Percentiles rank a stretch among this genome's conserved stretches.
Evolutionary conservation across 1,284 basidiomycete genomes (phyloP).

Genomic region (Trametes sp.): DNA sequence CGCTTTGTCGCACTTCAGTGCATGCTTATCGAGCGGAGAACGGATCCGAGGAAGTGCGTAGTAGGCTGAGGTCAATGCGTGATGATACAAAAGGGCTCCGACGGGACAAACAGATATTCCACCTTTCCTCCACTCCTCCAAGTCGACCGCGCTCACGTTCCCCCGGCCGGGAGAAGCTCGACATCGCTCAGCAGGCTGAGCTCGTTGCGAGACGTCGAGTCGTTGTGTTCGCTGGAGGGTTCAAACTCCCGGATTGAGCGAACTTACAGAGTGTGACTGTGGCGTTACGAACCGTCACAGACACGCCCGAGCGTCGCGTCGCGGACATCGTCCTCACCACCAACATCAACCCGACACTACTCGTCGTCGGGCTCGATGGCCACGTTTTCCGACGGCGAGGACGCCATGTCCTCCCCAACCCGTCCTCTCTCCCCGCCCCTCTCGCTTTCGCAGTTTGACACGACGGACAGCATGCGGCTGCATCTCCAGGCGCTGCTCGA

Average conservation of each 20-base stretch:
- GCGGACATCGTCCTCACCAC: conserved; percentile 24
- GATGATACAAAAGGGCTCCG: too few species aligned
- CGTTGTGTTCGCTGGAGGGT: too few species aligned
- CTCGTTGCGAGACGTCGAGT: neutral
- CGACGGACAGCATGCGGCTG: conserved; percentile 71
- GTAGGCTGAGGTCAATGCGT: too few species aligned
- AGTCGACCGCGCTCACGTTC: too few species aligned
- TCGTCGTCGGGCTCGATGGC: conserved; percentile 43
- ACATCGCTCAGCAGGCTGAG: neutral
- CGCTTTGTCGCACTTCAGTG: too few species aligned
- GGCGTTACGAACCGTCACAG: conserved; percentile 9
- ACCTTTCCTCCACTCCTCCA: too few species aligned
- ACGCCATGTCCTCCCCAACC: conserved; percentile 34
- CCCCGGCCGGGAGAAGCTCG: neutral
- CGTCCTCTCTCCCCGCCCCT: conserved; percentile 16
- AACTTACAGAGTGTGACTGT: conserved; percentile 12
- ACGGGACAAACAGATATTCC: too few species aligned
- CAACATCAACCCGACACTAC: conserved; percentile 27
- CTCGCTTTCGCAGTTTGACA: conserved; percentile 45
- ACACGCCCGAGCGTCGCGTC: conserved; percentile 21
- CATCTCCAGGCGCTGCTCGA: conserved; percentile 85
- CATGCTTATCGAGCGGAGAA: too few species aligned
- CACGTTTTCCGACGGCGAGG: conserved; percentile 47
- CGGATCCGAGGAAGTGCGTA: too few species aligned
- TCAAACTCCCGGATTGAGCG: neutral